These are phyloP conservation scores for Candida nonsorbophila DNA, from an alignment of 805 yeast species.

Conservation along the genomic window DNA sequence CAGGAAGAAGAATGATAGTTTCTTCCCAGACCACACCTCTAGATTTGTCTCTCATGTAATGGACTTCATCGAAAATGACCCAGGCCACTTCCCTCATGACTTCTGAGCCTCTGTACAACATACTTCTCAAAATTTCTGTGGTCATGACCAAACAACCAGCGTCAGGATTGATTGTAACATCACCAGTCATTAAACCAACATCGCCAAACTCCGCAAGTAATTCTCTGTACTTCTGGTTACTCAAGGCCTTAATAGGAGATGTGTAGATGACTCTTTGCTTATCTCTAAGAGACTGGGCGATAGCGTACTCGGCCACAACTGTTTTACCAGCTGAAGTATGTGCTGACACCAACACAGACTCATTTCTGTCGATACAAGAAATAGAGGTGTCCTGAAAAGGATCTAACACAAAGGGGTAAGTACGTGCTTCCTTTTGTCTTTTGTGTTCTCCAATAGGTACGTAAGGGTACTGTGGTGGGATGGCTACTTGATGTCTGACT, in stretches of 20 bases:
- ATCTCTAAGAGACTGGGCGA: slow-evolving; percentile 87
- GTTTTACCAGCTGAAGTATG: slow-evolving; percentile 98
- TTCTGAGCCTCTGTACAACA: slow-evolving; percentile 97
- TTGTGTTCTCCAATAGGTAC: slow-evolving; percentile 85
- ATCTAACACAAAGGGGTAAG: slow-evolving; percentile 88
- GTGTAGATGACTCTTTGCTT: slow-evolving; percentile 94
- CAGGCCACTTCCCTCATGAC: slow-evolving; percentile 98
- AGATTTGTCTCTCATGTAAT: slow-evolving; percentile 95
- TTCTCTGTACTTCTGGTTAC: slow-evolving; percentile 92
- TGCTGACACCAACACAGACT: slow-evolving; percentile 94
- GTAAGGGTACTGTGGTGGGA: slow-evolving; percentile 88
- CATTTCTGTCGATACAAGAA: slow-evolving; percentile 91
- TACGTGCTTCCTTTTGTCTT: slow-evolving; percentile 72
- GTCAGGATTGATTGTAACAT: slow-evolving; percentile 96
- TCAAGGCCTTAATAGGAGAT: slow-evolving; percentile 90
- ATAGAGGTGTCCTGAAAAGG: slow-evolving; percentile 97
- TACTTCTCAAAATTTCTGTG: slow-evolving; percentile 92
- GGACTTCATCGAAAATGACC: slow-evolving; percentile 98
- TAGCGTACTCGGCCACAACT: slow-evolving; percentile 95
- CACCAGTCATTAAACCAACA: slow-evolving; percentile 99
- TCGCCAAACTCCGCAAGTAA: slow-evolving; percentile 90
- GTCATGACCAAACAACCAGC: slow-evolving; percentile 99
- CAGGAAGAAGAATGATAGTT: slow-evolving; percentile 91
- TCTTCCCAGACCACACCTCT: slow-evolving; percentile 99
- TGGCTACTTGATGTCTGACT: slow-evolving; percentile 95